Evolutionary conservation across 2,329 filamentous ascomycete species (phyloP), one percentile per base, ranked within the genome.

Genomic region (Stagonosporopsis rhizophila): DNA sequence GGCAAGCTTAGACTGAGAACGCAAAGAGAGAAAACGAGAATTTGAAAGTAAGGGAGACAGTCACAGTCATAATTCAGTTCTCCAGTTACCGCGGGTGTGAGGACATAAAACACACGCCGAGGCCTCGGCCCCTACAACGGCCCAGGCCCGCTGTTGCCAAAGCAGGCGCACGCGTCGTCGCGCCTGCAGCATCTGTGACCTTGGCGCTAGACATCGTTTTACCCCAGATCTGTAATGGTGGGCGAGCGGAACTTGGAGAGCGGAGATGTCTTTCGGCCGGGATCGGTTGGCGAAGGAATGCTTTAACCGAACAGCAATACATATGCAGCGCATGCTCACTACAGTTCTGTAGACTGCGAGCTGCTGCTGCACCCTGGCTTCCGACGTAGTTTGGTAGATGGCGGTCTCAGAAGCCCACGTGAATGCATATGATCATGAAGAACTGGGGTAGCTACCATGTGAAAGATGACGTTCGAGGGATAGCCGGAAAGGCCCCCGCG

Each of bases 221-320:
- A 66, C 69, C 68, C 70, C 70, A 69, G 68, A 73, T 69, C 63
- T 58, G 60, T 58, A 48, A 54, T 62, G 52, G 68, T 72, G 72
- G 71, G 60, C 71, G 71, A 75, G 65, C 72, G 72, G 72, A 75
- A 69, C 62, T 56, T 65, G 60, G 51, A 44, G 38, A 54, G 45
- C 41, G 47, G 58, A 61, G 58, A 56, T 61, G 54, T 65, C 61
- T 62, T 65, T 69, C 66, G 69, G 70, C 64, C 59, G 64, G 62
- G 35, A 67, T 70, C 70, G 69, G 71, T 65, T 71, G 62, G 35
- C n/a, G 17, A 38, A 52, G 47, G 47, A 52, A 44, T 44, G 38
- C 30, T 47, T 56, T 56, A 42, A 42, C 53, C 48, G 53, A 56
- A 48, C 38, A 52, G 40, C 48, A 30, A 37, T 42, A 42, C 37